Percentiles rank a stretch among this genome's conserved stretches.
These are phyloP conservation scores for Toxicodendron radicans DNA, from an alignment of 345 rosid species.

Conservation along the genomic window DNA sequence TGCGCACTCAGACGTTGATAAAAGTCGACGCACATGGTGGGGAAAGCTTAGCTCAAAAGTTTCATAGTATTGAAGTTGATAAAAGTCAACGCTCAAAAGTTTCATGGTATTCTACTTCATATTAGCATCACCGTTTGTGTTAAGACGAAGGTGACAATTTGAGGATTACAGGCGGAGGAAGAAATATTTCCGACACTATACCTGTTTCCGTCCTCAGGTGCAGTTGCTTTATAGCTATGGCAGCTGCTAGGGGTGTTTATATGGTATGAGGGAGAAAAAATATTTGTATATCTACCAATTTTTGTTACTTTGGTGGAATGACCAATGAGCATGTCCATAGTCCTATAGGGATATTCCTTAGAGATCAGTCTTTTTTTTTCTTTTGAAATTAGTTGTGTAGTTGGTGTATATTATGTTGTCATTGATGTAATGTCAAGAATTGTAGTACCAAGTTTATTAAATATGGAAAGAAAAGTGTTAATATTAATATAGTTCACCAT, in stretches of 20 bases:
- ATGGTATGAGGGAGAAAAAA: conserved; percentile 11
- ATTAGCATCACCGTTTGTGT: conserved; percentile 5
- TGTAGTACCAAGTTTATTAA: conserved; percentile 15
- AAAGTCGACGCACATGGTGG: conserved; percentile 93
- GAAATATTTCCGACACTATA: conserved; percentile 2
- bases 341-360: conserved; percentile 12
- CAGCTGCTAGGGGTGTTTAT: conserved; percentile 3
- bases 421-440: conserved; percentile 23
- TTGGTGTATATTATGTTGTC: conserved; percentile 32
- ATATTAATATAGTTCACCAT: conserved; percentile 16
- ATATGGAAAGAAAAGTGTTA: conserved; percentile 16
- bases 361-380: conserved; percentile 4
- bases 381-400: background rate
- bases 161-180: background rate
- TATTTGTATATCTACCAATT: conserved; percentile 30
- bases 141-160: conserved; percentile 5
- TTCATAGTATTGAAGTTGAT: too few species aligned
- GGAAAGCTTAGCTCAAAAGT: conserved; percentile 40
- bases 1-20: conserved; percentile 42
- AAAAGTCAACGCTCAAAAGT: too few species aligned
- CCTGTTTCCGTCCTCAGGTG: conserved; percentile 18
- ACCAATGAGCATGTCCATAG: conserved; percentile 35
- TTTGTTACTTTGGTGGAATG: conserved; percentile 32
- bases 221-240: conserved; percentile 8
- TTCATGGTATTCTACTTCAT: conserved; percentile 1